A percentile compares a stretch with the other conserved stretches of the same genome.
Conservation (phyloP, 140 eudicot species). For the Bidens hawaiensis region DNA sequence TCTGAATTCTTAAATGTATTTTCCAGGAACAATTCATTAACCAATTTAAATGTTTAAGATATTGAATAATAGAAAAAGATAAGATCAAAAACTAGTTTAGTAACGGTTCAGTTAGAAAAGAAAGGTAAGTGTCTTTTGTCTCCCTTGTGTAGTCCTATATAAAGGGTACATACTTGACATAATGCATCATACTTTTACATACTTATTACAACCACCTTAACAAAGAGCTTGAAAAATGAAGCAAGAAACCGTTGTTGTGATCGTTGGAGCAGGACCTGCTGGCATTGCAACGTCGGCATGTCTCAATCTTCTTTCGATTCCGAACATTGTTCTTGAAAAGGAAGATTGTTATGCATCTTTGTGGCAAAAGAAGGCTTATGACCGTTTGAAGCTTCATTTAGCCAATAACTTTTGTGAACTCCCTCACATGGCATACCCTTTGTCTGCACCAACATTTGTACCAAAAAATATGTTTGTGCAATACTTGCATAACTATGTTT, state of each 20-base stretch:
- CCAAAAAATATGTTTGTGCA: constrained; percentile 34
- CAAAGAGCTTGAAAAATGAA: constrained; percentile 21
- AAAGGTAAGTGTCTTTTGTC: not conserved
- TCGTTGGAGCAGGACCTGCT: constrained; percentile 63
- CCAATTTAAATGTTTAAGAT: no score
- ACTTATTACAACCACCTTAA: not conserved
- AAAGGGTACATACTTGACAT: constrained; percentile 3
- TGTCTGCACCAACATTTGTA: constrained; percentile 39
- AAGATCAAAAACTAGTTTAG: not conserved
- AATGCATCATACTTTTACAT: not conserved
- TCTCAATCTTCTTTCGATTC: constrained; percentile 34
- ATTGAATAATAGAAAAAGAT: not conserved
- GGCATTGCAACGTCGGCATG: constrained; percentile 63
- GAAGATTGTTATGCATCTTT: constrained; percentile 48
- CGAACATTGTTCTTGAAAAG: constrained; percentile 44
- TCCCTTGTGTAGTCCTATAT: not conserved
- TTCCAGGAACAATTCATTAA: not conserved
- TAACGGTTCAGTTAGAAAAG: not conserved
- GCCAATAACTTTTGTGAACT: constrained; percentile 45
- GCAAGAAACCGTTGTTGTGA: constrained; percentile 37
- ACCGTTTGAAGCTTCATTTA: constrained; percentile 58
- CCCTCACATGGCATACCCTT: constrained; percentile 49
- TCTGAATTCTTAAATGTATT: no score
- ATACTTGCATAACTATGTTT: constrained; percentile 38
- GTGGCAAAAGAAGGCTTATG: constrained; percentile 49